Evolutionary conservation across 345 rosid genomes (phyloP).

Genomic region (Alliaria petiolata): DNA sequence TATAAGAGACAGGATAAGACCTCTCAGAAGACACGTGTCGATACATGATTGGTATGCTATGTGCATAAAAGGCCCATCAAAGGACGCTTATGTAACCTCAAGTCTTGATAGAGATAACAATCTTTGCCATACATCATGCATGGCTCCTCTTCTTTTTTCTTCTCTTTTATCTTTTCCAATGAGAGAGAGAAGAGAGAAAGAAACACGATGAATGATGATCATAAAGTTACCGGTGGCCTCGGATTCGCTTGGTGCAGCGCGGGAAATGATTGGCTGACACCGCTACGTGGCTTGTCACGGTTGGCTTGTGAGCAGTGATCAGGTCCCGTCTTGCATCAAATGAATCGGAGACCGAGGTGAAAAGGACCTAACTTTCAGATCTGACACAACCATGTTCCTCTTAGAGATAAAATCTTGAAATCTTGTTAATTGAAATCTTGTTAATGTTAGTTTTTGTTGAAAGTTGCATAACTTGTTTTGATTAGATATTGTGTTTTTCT

Average conservation of each 20-base stretch:
- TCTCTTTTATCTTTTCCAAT: neutral
- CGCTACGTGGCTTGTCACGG: conserved; percentile 23
- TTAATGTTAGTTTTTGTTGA: neutral
- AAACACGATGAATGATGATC: neutral
- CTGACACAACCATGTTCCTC: conserved; percentile 15
- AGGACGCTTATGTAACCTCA: neutral
- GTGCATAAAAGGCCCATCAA: neutral
- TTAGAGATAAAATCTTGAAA: neutral
- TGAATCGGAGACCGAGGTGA: conserved; percentile 95
- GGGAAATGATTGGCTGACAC: conserved; percentile 63
- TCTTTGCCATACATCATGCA: conserved; percentile 22
- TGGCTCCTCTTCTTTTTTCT: neutral
- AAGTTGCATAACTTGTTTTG: neutral
- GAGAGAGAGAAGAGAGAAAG: neutral
- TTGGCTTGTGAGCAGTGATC: conserved; percentile 36
- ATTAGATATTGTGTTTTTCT: neutral
- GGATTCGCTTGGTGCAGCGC: conserved; percentile 99
- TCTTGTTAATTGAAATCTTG: too few species aligned
- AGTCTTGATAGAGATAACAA: neutral
- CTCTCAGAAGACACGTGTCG: neutral
- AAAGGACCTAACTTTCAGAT: conserved; percentile 33
- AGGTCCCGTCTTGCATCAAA: conserved; percentile 98
- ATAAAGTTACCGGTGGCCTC: conserved; percentile 63
- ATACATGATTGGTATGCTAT: neutral
- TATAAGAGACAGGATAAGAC: neutral